phyloP scores from a whole-genome alignment of 306 rosid genomes.

The Rubus idaeus region DNA sequence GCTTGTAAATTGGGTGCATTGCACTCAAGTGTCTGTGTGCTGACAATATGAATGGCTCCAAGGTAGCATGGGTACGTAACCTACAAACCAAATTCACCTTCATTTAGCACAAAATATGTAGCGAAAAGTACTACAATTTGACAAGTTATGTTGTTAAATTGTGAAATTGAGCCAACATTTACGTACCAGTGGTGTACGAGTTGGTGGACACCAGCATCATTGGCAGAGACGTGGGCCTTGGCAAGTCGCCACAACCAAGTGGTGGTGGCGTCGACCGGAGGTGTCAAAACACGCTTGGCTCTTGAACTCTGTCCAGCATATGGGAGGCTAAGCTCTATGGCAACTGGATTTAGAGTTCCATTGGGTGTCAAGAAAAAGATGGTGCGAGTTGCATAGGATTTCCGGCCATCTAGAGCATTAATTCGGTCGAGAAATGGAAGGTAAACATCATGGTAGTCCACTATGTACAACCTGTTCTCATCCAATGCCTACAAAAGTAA shows the following conservation, averaged over 20 bases:
- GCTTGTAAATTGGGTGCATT: slow-evolving; percentile 85
- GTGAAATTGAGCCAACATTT: neutral
- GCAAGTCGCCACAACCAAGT: slow-evolving; percentile 94
- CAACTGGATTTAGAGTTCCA: slow-evolving; percentile 79
- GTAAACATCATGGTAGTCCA: slow-evolving; percentile 83
- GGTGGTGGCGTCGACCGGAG: slow-evolving; percentile 72
- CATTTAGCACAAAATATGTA: slow-evolving; percentile 2
- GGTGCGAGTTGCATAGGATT: slow-evolving; percentile 87
- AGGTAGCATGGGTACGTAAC: slow-evolving; percentile 78
- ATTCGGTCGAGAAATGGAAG: slow-evolving; percentile 82
- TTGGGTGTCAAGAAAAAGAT: slow-evolving; percentile 58
- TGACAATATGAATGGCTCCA: slow-evolving; percentile 82
- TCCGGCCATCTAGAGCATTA: slow-evolving; percentile 85
- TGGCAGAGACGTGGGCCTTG: slow-evolving; percentile 84
- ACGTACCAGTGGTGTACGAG: slow-evolving; percentile 88
- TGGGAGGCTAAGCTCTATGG: slow-evolving; percentile 92
- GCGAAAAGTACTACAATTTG: neutral
- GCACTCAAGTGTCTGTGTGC: slow-evolving; percentile 92
- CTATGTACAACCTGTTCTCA: slow-evolving; percentile 61
- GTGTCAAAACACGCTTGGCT: slow-evolving; percentile 66
- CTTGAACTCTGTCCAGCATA: slow-evolving; percentile 50
- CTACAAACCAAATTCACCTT: slow-evolving; percentile 31
- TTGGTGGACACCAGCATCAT: slow-evolving; percentile 96
- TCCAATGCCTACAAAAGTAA: slow-evolving; percentile 57
- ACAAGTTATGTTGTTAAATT: neutral